A percentile compares a stretch with the other conserved stretches of the same genome.
phyloP scores from a whole-genome alignment of 106 monocot species.

The Amphibolis antarctica region DNA sequence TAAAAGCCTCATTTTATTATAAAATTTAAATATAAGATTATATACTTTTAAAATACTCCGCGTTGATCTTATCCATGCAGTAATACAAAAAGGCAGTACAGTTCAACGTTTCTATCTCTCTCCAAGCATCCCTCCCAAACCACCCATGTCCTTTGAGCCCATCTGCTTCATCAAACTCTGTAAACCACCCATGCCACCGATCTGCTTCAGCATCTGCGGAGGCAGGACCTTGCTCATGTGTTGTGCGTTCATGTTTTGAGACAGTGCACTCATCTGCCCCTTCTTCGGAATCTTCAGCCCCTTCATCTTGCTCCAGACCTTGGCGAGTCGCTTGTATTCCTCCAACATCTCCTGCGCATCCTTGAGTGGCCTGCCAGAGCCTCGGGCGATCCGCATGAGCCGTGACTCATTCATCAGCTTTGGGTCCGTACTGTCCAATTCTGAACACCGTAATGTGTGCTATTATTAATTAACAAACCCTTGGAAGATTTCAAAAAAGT shows the following conservation, averaged over 20 bases:
- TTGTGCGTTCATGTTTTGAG: slow-evolving; percentile 79
- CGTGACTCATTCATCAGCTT: slow-evolving; percentile 89
- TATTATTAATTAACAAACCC: no score
- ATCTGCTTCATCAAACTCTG: slow-evolving; percentile 96
- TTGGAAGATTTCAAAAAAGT: no score
- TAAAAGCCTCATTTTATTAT: no score
- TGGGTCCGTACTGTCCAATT: slow-evolving; percentile 74
- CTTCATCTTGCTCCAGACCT: slow-evolving; percentile 94
- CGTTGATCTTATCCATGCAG: no score
- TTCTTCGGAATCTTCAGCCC: slow-evolving; percentile 98
- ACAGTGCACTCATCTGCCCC: slow-evolving; percentile 89
- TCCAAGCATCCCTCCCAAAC: slow-evolving; percentile 54
- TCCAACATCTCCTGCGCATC: slow-evolving; percentile 89
- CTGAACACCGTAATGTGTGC: slow-evolving; percentile 22
- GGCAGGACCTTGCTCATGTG: slow-evolving; percentile 94
- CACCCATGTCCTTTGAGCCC: slow-evolving; percentile 66
- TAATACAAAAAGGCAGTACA: no score
- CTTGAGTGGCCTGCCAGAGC: slow-evolving; percentile 44
- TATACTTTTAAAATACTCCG: no score
- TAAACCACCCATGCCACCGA: slow-evolving; percentile 86
- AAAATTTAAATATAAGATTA: no score
- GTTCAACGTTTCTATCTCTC: slow-evolving; percentile 1
- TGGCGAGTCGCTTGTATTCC: slow-evolving; percentile 85
- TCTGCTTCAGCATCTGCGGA: slow-evolving; percentile 77
- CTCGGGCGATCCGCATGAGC: slow-evolving; percentile 71